A percentile compares a stretch with the other conserved stretches of the same genome.
These are phyloP conservation scores for Blastocystis sp. DNA, from an alignment of 352 stramenopile genomes.

Conservation along the genomic window DNA sequence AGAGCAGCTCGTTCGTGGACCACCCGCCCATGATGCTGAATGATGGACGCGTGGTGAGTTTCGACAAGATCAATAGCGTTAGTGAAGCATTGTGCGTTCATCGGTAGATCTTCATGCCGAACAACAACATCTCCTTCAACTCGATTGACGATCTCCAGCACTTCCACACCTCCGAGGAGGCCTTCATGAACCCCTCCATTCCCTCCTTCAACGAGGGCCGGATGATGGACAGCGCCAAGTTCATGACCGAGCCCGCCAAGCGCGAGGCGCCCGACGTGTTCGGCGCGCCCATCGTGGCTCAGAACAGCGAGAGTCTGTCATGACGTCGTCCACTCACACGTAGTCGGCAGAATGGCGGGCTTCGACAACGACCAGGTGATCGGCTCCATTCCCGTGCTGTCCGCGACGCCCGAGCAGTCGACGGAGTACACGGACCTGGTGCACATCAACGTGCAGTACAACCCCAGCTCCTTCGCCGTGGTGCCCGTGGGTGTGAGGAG, in stretches of 20 bases:
- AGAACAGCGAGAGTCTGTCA: not conserved
- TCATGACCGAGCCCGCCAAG: slow-evolving; percentile 14
- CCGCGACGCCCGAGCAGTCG: not conserved
- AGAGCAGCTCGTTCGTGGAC: slow-evolving; percentile 63
- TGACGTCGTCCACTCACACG: not conserved
- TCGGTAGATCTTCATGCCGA: slow-evolving; percentile 62
- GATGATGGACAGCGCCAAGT: slow-evolving; percentile 57
- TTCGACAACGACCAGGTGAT: slow-evolving; percentile 16
- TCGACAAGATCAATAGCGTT: slow-evolving; percentile 70
- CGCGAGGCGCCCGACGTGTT: slow-evolving; percentile 36
- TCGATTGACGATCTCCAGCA: slow-evolving; percentile 68
- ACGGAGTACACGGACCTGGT: slow-evolving; percentile 33
- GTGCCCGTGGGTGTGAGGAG: not conserved
- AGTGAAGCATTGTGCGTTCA: not conserved
- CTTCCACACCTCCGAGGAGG: slow-evolving; percentile 68
- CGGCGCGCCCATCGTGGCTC: slow-evolving; percentile 3
- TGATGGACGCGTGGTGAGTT: slow-evolving; percentile 63
- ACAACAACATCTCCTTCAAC: slow-evolving; percentile 69
- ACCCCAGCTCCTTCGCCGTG: slow-evolving; percentile 59
- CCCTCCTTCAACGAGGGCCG: slow-evolving; percentile 8
- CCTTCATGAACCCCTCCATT: not conserved
- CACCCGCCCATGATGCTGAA: slow-evolving; percentile 64
- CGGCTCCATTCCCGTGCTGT: slow-evolving; percentile 37
- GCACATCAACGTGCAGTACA: slow-evolving; percentile 45
- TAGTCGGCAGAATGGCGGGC: not conserved